phyloP scores from a whole-genome alignment of 2,329 filamentous ascomycete genomes.

The Fusarium floridanum region DNA sequence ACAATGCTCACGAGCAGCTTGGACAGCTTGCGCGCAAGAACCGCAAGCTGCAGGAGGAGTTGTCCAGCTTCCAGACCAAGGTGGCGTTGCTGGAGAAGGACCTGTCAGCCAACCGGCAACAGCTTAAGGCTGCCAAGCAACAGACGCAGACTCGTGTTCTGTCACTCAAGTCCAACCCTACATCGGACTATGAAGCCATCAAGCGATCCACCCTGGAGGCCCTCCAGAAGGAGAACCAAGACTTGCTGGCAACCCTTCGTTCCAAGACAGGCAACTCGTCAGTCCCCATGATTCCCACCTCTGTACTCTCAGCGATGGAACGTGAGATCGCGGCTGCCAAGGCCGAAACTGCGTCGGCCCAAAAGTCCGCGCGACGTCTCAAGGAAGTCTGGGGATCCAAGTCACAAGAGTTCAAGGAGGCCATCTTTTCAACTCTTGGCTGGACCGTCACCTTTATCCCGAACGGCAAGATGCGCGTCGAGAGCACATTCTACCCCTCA shows the following conservation, averaged over 20 bases:
- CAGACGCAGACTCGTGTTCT: slow-evolving; percentile 85
- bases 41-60: slow-evolving; percentile 83
- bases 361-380: slow-evolving; percentile 86
- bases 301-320: slow-evolving; percentile 80
- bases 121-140: slow-evolving; percentile 75
- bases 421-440: slow-evolving; percentile 89
- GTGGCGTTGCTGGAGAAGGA: slow-evolving; percentile 81
- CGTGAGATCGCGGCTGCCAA: slow-evolving; percentile 81
- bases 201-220: slow-evolving; percentile 84
- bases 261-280: slow-evolving; percentile 55
- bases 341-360: slow-evolving; percentile 76
- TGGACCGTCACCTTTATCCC: slow-evolving; percentile 97
- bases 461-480: slow-evolving; percentile 96
- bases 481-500: slow-evolving; percentile 84
- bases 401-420: slow-evolving; percentile 93
- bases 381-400: slow-evolving; percentile 95
- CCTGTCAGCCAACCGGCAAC: slow-evolving; percentile 77
- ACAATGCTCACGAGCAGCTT: slow-evolving; percentile 76
- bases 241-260: slow-evolving; percentile 80
- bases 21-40: slow-evolving; percentile 90
- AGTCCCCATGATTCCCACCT: slow-evolving; percentile 78
- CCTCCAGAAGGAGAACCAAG: slow-evolving; percentile 85
- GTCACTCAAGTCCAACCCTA: slow-evolving; percentile 91
- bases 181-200: slow-evolving; percentile 84
- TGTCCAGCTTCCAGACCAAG: slow-evolving; percentile 77